Evolutionary conservation across 257 asterid species (phyloP).

Genomic region (Ballota nigra): DNA sequence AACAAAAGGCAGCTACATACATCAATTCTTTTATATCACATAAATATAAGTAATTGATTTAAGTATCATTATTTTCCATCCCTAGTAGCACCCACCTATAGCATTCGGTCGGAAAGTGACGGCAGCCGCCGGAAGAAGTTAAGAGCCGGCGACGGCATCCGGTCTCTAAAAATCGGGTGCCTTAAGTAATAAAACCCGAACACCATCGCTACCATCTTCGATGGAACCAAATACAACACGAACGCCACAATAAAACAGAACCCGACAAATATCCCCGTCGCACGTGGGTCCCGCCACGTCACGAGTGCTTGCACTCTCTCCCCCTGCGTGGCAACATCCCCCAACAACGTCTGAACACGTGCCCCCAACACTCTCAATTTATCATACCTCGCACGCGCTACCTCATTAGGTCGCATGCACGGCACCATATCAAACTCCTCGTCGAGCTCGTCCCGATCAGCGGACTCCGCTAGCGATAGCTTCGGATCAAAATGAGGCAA

Average conservation of each 20-base stretch:
- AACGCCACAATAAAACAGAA: conserved; percentile 61
- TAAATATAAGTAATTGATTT: background rate
- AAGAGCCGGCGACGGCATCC: conserved; percentile 83
- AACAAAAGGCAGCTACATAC: background rate
- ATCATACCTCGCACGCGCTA: conserved; percentile 68
- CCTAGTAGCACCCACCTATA: conserved; percentile 25
- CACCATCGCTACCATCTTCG: conserved; percentile 86
- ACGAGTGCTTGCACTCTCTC: conserved; percentile 82
- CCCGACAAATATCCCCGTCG: conserved; percentile 83
- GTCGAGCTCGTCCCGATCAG: conserved; percentile 71
- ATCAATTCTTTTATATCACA: background rate
- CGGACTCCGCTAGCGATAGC: conserved; percentile 55
- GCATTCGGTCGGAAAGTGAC: conserved; percentile 72
- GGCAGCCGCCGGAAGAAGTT: conserved; percentile 87
- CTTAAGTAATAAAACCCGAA: conserved; percentile 80
- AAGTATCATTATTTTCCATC: background rate
- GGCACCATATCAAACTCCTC: conserved; percentile 83
- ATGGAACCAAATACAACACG: conserved; percentile 64
- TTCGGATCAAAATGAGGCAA: conserved; percentile 71
- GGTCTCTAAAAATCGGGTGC: conserved; percentile 84
- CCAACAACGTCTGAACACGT: conserved; percentile 71
- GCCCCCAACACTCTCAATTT: conserved; percentile 69
- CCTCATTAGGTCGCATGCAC: conserved; percentile 50
- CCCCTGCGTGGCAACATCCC: conserved; percentile 82
- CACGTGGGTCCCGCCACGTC: conserved; percentile 91